Evolutionary conservation across 306 rosid species (phyloP), one percentile per base, ranked within the genome.

Genomic region (Parietaria judaica): DNA sequence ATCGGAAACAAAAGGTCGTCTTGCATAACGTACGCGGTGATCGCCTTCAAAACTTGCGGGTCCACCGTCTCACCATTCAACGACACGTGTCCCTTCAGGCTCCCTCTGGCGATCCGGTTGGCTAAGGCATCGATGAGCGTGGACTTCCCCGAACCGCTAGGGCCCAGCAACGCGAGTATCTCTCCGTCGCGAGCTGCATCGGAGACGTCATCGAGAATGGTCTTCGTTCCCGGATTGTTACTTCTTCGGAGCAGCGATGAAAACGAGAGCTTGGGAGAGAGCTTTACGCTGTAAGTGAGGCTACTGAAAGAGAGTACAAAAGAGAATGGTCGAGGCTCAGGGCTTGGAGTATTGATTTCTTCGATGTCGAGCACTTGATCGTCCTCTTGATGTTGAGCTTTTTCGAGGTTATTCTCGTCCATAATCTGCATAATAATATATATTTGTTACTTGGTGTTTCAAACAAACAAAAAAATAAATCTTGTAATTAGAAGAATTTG

Each of bases 1-100:
- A 87, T 90, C 5, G 97, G 97, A 45, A 90, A 90, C 12, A 90
- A 60, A 6, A 90, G 79, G 62, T 90, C 97, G 54, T 90, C 97
- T 39, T 90, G 97, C 97, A 90, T 90, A 8, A 90, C 97, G 56
- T 90, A 90, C 6, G 97, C 97, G 0, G 96, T 84, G 14, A 90
- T 90, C 70, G 81, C 89, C 58, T 87, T 90, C 60, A 84, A 58
- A 1, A 90, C 70, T 14, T 91, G 70, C 8, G 96, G 87, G 16
- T 80, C 94, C 49, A 87, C 16, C 0, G 67, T 73, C 74, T 90
- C 97, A 54, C 97, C 96, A 69, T 90, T 90, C 8, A 90, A 63
- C 14, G 81, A 74, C 51, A 90, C 82, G 1, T 57, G 71, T 36
- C 97, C 97, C 76, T 87, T 90, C 53, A 90, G 14, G 45, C 84